A percentile compares a stretch with the other conserved stretches of the same genome.
phyloP scores from a whole-genome alignment of 495 filamentous ascomycete genomes.

The Podospora pseudopauciseta region DNA sequence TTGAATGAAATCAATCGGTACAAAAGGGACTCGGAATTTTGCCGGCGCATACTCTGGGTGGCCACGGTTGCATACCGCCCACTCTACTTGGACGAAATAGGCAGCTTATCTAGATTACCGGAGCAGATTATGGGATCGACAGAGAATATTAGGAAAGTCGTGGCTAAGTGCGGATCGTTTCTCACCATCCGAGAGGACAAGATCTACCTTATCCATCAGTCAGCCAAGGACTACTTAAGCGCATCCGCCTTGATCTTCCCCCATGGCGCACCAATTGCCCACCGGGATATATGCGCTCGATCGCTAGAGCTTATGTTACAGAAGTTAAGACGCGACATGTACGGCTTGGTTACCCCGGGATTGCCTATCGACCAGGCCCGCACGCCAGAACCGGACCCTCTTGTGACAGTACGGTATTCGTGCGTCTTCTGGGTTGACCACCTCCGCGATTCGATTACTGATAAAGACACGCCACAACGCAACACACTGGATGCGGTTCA shows the following conservation, averaged over 20 bases:
- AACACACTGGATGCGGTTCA: constrained; percentile 6
- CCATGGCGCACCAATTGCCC: constrained; percentile 1
- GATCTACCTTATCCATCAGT: constrained; percentile 41
- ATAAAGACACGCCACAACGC: neutral
- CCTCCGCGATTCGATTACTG: constrained; percentile 22
- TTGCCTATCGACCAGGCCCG: constrained; percentile 15
- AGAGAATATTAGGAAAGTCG: constrained; percentile 12
- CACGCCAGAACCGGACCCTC: constrained; percentile 31
- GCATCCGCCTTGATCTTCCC: constrained; percentile 6
- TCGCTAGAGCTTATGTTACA: constrained; percentile 29
- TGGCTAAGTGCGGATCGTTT: constrained; percentile 31
- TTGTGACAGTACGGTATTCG: constrained; percentile 33
- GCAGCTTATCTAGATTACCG: constrained; percentile 13
- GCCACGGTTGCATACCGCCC: constrained; percentile 21
- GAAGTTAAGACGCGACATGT: constrained; percentile 22
- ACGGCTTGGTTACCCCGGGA: constrained; percentile 17
- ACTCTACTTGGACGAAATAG: constrained; percentile 23
- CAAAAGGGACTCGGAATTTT: constrained; percentile 14
- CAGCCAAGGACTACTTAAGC: constrained; percentile 38
- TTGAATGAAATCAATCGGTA: constrained; percentile 12
- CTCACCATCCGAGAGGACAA: constrained; percentile 27
- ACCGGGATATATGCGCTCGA: constrained; percentile 24
- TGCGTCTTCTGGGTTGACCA: constrained; percentile 42
- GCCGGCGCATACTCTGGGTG: constrained; percentile 21
- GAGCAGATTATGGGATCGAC: neutral